Evolutionary conservation across 2,329 filamentous ascomycete genomes (phyloP), one percentile per base, ranked within the genome.

Genomic region (Fusarium burgessii): DNA sequence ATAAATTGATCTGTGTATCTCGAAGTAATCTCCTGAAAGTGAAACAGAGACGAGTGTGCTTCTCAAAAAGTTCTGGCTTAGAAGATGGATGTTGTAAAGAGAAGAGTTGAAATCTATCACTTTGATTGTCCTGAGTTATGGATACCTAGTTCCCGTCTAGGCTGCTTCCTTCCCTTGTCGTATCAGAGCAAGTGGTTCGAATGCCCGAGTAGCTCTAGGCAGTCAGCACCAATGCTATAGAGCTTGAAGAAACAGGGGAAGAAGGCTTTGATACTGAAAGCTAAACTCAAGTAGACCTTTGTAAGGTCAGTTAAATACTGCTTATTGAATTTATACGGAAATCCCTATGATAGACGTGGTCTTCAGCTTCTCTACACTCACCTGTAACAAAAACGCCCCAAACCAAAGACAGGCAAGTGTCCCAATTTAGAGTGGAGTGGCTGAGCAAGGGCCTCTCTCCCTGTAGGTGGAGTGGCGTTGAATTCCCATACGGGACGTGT

Each of bases 401-500:
- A 62, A 42, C 62, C 56, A 47, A 68, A 67, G 33, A 62, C 20
- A 36, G 61, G 13, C 38, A 71, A 71, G 68, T 46, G 58, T 45
- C 33, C 23, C 42, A 12, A 46, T 54, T 29, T 68, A 47, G 47
- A 45, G 60, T 59, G 62, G 59, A 66, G 69, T 72, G 69, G 69
- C 69, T 72, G n/a, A 70, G 69, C 60, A 61, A 29, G 42, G 58
- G 29, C 43, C 60, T 64, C 46, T 40, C 49, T 51, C 33, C 47
- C 33, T 51, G 47, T 29, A 29, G 27, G 27, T 51, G 33, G 47
- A 52, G 69, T 72, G 70, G 70, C 70, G 70, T 71, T 43, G 50
- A 62, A 45, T 69, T 72, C 58, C 40, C 38, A 64, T 67, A 50
- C 41, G 56, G 70, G 71, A 72, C 70, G 70, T 73, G 70, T 67